Base-by-base conservation (phyloP, 495 filamentous ascomycete species). In the Penicillium malachiteum region DNA sequence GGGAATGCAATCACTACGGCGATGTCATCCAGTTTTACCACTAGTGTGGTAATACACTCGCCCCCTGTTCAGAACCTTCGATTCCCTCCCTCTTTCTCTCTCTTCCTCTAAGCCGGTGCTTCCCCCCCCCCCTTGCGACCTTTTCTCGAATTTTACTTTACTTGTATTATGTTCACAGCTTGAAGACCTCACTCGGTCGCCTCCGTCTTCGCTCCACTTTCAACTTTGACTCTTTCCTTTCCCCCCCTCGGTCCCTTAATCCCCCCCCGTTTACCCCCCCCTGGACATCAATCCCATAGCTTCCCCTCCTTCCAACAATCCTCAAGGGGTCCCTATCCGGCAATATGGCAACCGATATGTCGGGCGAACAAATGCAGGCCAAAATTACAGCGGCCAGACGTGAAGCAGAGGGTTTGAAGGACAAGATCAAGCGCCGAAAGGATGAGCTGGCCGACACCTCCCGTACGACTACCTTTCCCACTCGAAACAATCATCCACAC, bases 361-460 rank as follows among this genome's bases (percentile, higher is more conserved):
- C 73, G 66, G 81, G 83, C 62, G 85, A 87, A 71, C 83, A 87
- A 69, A 88, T 89, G 77, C 87, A 90, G 76, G 83, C 87, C 66
- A 90, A 89, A 79, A 98, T 98, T 70, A 92, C 95, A 70, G 88
- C 93, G 61, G 94, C 94, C 68, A 85, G 94, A 78, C 90, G 94
- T 79, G 94, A 98, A 81, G 94, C 94, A 59, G 94, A 98, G 80
- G 91, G 88, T 38, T 78, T 98, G 59, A 98, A 98, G 83, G 94
- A 97, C 72, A 87, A 90, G 77, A 98, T 98, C 83, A 98, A 95
- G 87, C 85, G 92, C 78, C 94, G 94, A 83, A 98, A 97, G 87
- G 94, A 98, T 84, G 94, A 97, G 74, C 81, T 98, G 61, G 95
- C 92, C 66, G 94, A 98, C 75, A 93, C 92, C 58, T 93, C 92